These are phyloP conservation scores for Rhodofomes roseus DNA, from an alignment of 1,284 basidiomycete genomes.

Conservation along the genomic window DNA sequence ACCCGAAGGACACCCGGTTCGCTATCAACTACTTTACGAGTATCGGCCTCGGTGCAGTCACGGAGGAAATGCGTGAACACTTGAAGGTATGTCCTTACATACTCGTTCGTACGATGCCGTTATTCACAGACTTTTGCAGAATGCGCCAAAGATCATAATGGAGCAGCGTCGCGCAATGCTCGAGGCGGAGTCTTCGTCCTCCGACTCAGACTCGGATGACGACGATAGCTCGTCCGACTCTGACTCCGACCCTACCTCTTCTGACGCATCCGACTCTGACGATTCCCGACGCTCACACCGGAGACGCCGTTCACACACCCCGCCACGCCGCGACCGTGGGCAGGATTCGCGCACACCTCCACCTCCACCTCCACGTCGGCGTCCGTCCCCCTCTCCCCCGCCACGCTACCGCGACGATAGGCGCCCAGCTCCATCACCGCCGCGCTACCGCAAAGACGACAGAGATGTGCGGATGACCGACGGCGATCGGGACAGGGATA, in stretches of 20 bases:
- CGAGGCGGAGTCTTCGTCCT: constrained; percentile 69
- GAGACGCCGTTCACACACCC: constrained; percentile 26
- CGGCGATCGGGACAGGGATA: constrained; percentile 19
- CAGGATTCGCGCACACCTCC: constrained; percentile 18
- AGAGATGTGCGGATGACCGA: constrained; percentile 13
- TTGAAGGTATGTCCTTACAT: constrained; percentile 62
- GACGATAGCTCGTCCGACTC: constrained; percentile 38
- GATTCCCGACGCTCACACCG: constrained; percentile 27
- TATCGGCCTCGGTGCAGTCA: constrained; percentile 86
- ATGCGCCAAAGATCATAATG: constrained; percentile 88
- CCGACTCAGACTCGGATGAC: constrained; percentile 41
- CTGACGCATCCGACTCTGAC: constrained; percentile 24
- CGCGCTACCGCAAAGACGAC: constrained; percentile 26
- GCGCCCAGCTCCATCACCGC: constrained; percentile 17
- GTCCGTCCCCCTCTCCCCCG: constrained; percentile 1
- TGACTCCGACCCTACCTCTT: constrained; percentile 29
- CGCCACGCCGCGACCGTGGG: constrained; percentile 26
- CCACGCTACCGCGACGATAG: background rate
- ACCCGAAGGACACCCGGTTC: constrained; percentile 96
- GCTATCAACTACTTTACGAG: constrained; percentile 98
- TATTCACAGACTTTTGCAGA: constrained; percentile 41
- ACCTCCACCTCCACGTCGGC: constrained; percentile 3
- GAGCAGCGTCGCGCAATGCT: constrained; percentile 87
- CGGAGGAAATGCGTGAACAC: constrained; percentile 96
- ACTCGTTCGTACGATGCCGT: constrained; percentile 2